These are phyloP conservation scores for Tolypocladium cylindrosporum DNA, from an alignment of 2,329 filamentous ascomycete genomes.

Conservation along the genomic window DNA sequence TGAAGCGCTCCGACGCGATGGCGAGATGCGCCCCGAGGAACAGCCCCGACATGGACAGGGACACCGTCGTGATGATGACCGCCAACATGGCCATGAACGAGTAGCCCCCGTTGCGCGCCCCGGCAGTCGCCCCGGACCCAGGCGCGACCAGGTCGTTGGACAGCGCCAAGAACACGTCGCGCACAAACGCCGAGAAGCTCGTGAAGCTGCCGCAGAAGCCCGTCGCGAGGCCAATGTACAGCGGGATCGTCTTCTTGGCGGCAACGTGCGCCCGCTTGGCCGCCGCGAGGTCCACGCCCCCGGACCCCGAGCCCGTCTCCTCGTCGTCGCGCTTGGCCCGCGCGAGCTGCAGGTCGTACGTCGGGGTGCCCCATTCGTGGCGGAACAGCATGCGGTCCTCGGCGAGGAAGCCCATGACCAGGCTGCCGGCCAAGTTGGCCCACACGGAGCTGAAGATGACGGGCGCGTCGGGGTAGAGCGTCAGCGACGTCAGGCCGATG, in stretches of 20 bases:
- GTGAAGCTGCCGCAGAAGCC: slow-evolving; percentile 88
- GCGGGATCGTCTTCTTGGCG: slow-evolving; percentile 74
- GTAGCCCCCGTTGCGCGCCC: slow-evolving; percentile 58
- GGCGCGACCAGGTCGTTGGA: slow-evolving; percentile 55
- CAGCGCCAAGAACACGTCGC: slow-evolving; percentile 69
- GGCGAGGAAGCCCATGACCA: slow-evolving; percentile 76
- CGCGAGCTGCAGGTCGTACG: slow-evolving; percentile 25
- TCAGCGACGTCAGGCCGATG: slow-evolving; percentile 66
- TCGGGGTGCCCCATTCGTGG: slow-evolving; percentile 48
- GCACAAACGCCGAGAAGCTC: slow-evolving; percentile 77
- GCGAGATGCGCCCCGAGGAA: slow-evolving; percentile 69
- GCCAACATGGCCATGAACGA: slow-evolving; percentile 74
- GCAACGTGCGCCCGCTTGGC: slow-evolving; percentile 49
- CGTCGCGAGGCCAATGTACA: slow-evolving; percentile 79
- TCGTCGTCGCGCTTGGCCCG: slow-evolving; percentile 24
- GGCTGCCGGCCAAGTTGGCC: slow-evolving; percentile 76
- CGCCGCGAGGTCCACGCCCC: slow-evolving; percentile 18
- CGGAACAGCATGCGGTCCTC: slow-evolving; percentile 72
- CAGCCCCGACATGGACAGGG: slow-evolving; percentile 60
- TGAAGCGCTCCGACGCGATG: slow-evolving; percentile 44
- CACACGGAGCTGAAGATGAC: slow-evolving; percentile 67
- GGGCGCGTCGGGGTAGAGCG: slow-evolving; percentile 68
- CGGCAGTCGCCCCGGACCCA: slow-evolving; percentile 24
- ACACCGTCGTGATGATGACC: slow-evolving; percentile 62
- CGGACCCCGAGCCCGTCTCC: slow-evolving; percentile 18